Evolutionary conservation across 495 filamentous ascomycete species (phyloP).

Genomic region (Trichoderma gamsii): DNA sequence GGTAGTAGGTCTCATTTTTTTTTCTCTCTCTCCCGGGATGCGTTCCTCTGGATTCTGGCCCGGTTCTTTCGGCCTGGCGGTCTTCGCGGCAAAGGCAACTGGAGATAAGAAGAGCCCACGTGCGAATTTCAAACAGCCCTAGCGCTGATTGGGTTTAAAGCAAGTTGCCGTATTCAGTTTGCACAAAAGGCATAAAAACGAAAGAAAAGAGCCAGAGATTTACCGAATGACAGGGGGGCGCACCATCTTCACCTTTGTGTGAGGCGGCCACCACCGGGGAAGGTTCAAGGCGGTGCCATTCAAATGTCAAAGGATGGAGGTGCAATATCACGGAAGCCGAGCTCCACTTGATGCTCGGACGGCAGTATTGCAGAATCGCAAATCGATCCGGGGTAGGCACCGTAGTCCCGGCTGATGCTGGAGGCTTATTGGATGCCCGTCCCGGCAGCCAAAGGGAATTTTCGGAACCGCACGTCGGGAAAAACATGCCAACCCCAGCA

Average conservation of each 20-base stretch:
- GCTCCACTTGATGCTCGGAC: conserved; percentile 8
- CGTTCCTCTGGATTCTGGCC: conserved; percentile 3
- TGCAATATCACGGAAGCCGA: conserved; percentile 11
- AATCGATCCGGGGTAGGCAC: neutral
- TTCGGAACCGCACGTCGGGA: conserved; percentile 9
- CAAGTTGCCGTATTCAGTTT: neutral
- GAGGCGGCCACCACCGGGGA: neutral
- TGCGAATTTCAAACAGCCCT: conserved; percentile 10
- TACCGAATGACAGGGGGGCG: neutral
- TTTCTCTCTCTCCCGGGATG: conserved; percentile 7
- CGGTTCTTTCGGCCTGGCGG: conserved; percentile 13
- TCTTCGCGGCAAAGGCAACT: conserved; percentile 2
- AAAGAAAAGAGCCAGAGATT: conserved; percentile 11
- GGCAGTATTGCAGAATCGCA: neutral
- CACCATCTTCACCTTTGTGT: neutral
- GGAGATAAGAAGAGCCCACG: conserved; percentile 6
- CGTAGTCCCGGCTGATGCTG: conserved; percentile 1
- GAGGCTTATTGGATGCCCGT: conserved; percentile 5
- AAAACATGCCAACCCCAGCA: neutral
- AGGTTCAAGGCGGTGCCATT: neutral
- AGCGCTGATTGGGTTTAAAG: conserved; percentile 8
- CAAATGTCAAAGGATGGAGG: neutral
- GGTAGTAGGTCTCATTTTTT: conserved; percentile 10
- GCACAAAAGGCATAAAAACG: neutral
- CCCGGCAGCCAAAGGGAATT: conserved; percentile 11